Evolutionary conservation across 768 basidiomycete genomes (phyloP), one percentile per base, ranked within the genome.

Genomic region (Leccinum ochraceum): DNA sequence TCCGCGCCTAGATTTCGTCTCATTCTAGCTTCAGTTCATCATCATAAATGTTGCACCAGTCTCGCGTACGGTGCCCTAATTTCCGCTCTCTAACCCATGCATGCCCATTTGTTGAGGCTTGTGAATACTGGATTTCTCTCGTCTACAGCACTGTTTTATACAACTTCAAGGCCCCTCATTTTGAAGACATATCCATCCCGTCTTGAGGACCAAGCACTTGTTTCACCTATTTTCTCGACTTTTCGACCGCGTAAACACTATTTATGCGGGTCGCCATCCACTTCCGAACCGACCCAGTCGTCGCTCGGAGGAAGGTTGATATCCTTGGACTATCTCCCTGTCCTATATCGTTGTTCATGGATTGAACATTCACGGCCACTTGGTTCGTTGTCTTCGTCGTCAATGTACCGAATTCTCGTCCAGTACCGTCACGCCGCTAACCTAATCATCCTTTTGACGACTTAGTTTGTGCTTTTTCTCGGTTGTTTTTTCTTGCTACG

Each of bases 121-220:
- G 75, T 76, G 72, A 75, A 75, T 75, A 75, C 69, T 68, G 74
- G 73, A 68, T 65, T 66, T 62, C 56, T 67, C 67, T 67, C 62
- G 64, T 70, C 63, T 60, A 58, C 49, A 61, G 55, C 60, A 56
- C 34, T 69, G 66, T 66, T 58, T 63, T 61, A 73, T 67, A 63
- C 62, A 57, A 63, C 28, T 63, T 67, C 53, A 59, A 69, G 67
- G 68, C 66, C 69, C 63, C 63, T 54, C 69, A 67, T 61, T 70
- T 73, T 75, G 71, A 74, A 82, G 84, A 85, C 84, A 81, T 85
- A 85, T 86, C 80, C 83, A 83, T 85, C 81, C 83, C 78, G 84
- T 85, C 83, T 74, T 68, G 76, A 77, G 80, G 77, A 75, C 71
- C 73, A 69, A 72, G 70, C 69, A 63, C 66, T 66, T 69, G 58